A percentile compares a stretch with the other conserved stretches of the same genome.
phyloP scores from a whole-genome alignment of 2,329 filamentous ascomycete species.

The Fusarium oxysporum region DNA sequence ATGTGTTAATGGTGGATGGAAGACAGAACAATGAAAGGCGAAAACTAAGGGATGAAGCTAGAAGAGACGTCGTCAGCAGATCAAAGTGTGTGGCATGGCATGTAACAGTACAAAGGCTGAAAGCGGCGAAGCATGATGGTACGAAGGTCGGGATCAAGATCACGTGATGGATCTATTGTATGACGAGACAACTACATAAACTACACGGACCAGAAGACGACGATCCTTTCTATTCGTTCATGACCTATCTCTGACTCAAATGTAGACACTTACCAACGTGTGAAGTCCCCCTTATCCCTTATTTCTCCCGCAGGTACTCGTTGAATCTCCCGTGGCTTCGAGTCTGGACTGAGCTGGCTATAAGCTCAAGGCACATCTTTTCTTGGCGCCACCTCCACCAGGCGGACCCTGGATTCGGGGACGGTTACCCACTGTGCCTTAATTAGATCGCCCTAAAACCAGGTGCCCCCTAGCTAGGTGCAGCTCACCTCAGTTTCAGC shows the following conservation, averaged over 20 bases:
- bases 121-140: conserved; percentile 38
- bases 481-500: conserved; percentile 11
- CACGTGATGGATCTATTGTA: conserved; percentile 29
- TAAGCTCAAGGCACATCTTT: conserved; percentile 18
- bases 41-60: conserved; percentile 36
- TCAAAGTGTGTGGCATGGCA: conserved; percentile 26
- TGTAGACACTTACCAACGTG: neutral
- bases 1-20: conserved; percentile 20
- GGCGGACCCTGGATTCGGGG: conserved; percentile 38
- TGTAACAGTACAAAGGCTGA: conserved; percentile 27
- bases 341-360: conserved; percentile 15
- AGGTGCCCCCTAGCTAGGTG: conserved; percentile 19
- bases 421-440: conserved; percentile 35
- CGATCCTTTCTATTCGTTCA: neutral
- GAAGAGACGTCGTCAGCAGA: conserved; percentile 35
- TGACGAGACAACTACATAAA: conserved; percentile 8
- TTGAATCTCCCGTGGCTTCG: conserved; percentile 13
- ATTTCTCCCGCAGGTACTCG: neutral
- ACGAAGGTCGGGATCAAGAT: conserved; percentile 9
- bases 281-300: neutral
- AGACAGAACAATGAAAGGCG: conserved; percentile 26
- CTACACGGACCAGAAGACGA: neutral
- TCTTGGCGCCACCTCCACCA: conserved; percentile 42
- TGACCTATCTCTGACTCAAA: neutral
- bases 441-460: conserved; percentile 31